Percentiles rank a stretch among this genome's conserved stretches.
Evolutionary conservation across 2,329 filamentous ascomycete species (phyloP).

Genomic region (Venturia pyrina): DNA sequence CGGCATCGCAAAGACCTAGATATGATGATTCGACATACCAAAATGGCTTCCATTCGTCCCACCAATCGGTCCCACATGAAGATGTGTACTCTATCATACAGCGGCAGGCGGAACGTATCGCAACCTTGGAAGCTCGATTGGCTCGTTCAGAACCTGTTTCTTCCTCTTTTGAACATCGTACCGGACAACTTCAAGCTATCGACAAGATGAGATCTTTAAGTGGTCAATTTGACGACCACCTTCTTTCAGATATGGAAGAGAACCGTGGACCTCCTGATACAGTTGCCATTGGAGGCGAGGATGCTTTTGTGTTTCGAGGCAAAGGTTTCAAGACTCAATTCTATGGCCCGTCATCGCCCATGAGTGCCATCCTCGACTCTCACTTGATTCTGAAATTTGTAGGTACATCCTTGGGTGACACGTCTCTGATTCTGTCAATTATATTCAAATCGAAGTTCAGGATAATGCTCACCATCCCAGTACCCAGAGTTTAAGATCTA

Average conservation of each 20-base stretch:
- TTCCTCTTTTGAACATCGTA: not conserved
- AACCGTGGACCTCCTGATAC: not conserved
- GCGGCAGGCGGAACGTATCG: not conserved
- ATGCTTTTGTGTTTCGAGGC: not conserved
- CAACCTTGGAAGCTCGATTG: not conserved
- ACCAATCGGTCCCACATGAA: not conserved
- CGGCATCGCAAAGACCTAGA: not conserved
- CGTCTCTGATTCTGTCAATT: not conserved
- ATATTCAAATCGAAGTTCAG: not conserved
- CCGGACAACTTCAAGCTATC: not conserved
- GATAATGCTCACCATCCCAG: not conserved
- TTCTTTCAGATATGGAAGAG: not conserved
- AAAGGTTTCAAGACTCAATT: slow-evolving; percentile 9
- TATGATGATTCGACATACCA: not conserved
- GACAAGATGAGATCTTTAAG: not conserved
- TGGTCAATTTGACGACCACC: not conserved
- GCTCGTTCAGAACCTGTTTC: not conserved
- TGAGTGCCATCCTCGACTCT: not conserved
- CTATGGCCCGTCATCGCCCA: slow-evolving; percentile 4
- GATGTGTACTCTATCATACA: not conserved
- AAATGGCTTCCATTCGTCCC: not conserved
- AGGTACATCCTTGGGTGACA: not conserved
- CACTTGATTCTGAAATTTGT: slow-evolving; percentile 6
- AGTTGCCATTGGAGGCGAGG: not conserved
- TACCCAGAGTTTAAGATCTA: slow-evolving; percentile 6